Conservation (phyloP, 192 early-diverging fungal genomes). For the Umbelopsis sp. region DNA sequence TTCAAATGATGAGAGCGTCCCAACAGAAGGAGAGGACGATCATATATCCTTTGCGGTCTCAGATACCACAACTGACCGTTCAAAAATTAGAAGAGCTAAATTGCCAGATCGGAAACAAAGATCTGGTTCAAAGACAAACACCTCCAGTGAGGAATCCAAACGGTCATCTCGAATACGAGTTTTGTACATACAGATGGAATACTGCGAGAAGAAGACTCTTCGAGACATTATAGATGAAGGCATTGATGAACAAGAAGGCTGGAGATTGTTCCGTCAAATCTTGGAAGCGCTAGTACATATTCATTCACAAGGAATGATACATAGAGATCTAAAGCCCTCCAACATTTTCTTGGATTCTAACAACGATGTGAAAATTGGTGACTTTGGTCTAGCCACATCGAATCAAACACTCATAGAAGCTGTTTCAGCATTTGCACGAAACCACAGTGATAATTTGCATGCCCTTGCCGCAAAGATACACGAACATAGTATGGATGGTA, state of each 20-base stretch:
- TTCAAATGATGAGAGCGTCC: slow-evolving; percentile 47
- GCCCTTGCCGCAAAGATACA: slow-evolving; percentile 38
- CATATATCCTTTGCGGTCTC: slow-evolving; percentile 28
- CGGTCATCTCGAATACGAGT: slow-evolving; percentile 48
- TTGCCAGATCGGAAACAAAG: neutral
- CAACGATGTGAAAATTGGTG: slow-evolving; percentile 65
- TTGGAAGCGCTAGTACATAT: slow-evolving; percentile 90
- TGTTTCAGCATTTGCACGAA: slow-evolving; percentile 23
- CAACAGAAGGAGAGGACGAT: slow-evolving; percentile 33
- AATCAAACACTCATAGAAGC: slow-evolving; percentile 41
- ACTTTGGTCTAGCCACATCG: slow-evolving; percentile 75
- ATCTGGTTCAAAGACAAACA: neutral
- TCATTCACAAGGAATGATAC: slow-evolving; percentile 86
- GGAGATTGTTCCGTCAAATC: slow-evolving; percentile 86
- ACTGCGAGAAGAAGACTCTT: slow-evolving; percentile 93
- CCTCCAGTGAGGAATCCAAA: slow-evolving; percentile 15
- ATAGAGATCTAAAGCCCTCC: slow-evolving; percentile 89
- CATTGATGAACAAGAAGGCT: slow-evolving; percentile 76
- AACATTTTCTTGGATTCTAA: slow-evolving; percentile 78
- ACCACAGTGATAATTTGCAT: slow-evolving; percentile 37
- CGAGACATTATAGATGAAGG: slow-evolving; percentile 80
- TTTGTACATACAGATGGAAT: slow-evolving; percentile 98
- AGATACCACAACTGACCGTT: slow-evolving; percentile 19
- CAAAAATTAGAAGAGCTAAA: neutral
- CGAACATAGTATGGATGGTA: neutral